Conservation (phyloP, 2,329 filamentous ascomycete species). For the Nemania abortiva region DNA sequence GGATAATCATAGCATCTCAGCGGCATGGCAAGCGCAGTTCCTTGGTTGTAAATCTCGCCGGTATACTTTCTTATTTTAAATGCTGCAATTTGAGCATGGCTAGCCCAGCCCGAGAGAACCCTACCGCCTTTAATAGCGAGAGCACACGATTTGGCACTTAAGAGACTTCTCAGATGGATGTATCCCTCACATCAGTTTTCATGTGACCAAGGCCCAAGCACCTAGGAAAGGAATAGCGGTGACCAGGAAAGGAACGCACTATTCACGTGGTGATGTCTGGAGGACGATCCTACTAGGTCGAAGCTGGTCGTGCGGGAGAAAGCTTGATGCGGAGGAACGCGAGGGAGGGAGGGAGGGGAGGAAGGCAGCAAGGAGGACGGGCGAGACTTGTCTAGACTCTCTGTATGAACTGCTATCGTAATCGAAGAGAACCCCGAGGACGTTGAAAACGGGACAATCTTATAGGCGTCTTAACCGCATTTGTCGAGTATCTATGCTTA, state of each 20-base stretch:
- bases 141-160: conserved; percentile 20
- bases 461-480: not conserved
- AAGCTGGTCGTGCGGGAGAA: conserved; percentile 32
- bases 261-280: not conserved
- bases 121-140: conserved; percentile 37
- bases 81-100: conserved; percentile 32
- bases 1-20: conserved; percentile 48
- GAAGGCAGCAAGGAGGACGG: conserved; percentile 1
- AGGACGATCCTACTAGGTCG: conserved; percentile 9
- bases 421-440: conserved; percentile 31
- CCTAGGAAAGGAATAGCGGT: not conserved
- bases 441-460: conserved; percentile 20
- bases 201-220: not conserved
- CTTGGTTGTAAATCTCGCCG: conserved; percentile 41
- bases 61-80: conserved; percentile 42
- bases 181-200: conserved; percentile 8
- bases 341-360: not conserved
- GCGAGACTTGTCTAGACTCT: conserved; percentile 36
- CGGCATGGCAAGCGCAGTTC: conserved; percentile 35
- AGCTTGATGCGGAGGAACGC: conserved; percentile 11
- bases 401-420: conserved; percentile 37
- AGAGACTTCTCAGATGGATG: conserved; percentile 17
- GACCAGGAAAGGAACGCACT: not conserved
- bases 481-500: too few species aligned
- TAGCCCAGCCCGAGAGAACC: conserved; percentile 29